Evolutionary conservation across 1,284 basidiomycete species (phyloP).

Genomic region (Ustilago cynodontis): DNA sequence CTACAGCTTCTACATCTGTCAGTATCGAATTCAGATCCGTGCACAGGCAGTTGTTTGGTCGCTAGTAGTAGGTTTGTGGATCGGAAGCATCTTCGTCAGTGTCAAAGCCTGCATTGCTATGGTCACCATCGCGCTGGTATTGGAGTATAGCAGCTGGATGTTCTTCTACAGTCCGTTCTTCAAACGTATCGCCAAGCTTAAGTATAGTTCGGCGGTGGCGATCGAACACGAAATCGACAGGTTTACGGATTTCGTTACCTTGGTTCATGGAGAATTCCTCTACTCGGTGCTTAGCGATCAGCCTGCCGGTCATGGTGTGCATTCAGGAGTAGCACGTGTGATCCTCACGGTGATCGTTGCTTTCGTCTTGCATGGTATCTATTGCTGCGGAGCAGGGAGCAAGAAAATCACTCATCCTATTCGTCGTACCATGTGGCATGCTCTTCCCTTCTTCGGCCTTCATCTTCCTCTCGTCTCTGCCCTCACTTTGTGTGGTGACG

Average conservation of each 20-base stretch:
- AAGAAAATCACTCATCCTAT: slow-evolving; percentile 52
- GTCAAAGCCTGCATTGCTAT: slow-evolving; percentile 53
- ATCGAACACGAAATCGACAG: slow-evolving; percentile 66
- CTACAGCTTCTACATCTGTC: slow-evolving; percentile 61
- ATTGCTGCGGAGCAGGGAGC: slow-evolving; percentile 46
- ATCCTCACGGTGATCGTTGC: slow-evolving; percentile 53
- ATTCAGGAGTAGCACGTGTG: slow-evolving; percentile 45
- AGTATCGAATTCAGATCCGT: slow-evolving; percentile 61
- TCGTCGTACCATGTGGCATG: slow-evolving; percentile 31
- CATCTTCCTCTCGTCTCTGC: slow-evolving; percentile 59
- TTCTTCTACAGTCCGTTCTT: slow-evolving; percentile 57
- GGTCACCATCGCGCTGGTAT: slow-evolving; percentile 43
- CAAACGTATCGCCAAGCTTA: slow-evolving; percentile 51
- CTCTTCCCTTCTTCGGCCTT: slow-evolving; percentile 41
- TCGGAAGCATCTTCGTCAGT: slow-evolving; percentile 56
- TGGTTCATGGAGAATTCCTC: slow-evolving; percentile 60
- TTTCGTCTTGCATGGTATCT: slow-evolving; percentile 53
- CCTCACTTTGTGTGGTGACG: slow-evolving; percentile 60
- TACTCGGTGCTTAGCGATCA: slow-evolving; percentile 45
- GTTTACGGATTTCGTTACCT: slow-evolving; percentile 61
- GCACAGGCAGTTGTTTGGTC: slow-evolving; percentile 40
- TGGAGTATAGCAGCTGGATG: slow-evolving; percentile 55
- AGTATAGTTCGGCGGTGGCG: slow-evolving; percentile 55
- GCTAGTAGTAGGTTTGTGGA: slow-evolving; percentile 46
- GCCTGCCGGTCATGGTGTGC: slow-evolving; percentile 56